Evolutionary conservation across 2,329 filamentous ascomycete species (phyloP), one percentile per base, ranked within the genome.

Genomic region (Alternaria incomplexa): DNA sequence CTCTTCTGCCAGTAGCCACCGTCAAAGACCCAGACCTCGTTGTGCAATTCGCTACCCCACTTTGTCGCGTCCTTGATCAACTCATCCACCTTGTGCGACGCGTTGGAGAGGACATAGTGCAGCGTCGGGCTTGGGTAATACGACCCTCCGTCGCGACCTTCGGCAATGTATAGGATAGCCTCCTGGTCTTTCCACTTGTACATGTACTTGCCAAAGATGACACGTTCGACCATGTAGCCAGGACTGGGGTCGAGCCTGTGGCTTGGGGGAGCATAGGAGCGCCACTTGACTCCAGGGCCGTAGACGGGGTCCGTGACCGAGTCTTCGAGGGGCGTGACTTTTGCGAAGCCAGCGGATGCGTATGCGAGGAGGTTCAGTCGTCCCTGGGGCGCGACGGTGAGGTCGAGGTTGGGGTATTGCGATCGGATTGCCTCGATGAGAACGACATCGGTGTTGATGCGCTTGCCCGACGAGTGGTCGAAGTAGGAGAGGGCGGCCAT

Each of bases 1-100:
- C 82, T 87, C 80, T 91, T 91, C 72, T 85, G 80, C 90, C 90
- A 92, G 43, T 63, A 81, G 5, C 88, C 88, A 13, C 83, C 73
- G 66, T 92, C 89, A 69, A 87, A 92, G 0, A 92, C 87, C 82
- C 88, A 88, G 28, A 91, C 85, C 77, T 91, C 88, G 25, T 87
- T 80, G 70, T 90, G 88, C 20, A 91, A 78, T 65, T 88, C 83
- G 58, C 78, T 80, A 22, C 79, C 80, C 86, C 87, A 91, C 20
- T 78, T 74, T 0, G 86, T 85, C 0, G 84, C 87, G 4, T 85
- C 84, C 8, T 85, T 79, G 28, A 91, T 77, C 44, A 91, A 80
- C 4, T 82, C 81, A 62, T 90, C 84, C 44, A 75, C 67, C 63
- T 76, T 76, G 60, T 75, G 67, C 36, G 66, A 47, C 22, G 76